phyloP scores from a whole-genome alignment of 768 basidiomycete species.

The Lactarius psammicola region DNA sequence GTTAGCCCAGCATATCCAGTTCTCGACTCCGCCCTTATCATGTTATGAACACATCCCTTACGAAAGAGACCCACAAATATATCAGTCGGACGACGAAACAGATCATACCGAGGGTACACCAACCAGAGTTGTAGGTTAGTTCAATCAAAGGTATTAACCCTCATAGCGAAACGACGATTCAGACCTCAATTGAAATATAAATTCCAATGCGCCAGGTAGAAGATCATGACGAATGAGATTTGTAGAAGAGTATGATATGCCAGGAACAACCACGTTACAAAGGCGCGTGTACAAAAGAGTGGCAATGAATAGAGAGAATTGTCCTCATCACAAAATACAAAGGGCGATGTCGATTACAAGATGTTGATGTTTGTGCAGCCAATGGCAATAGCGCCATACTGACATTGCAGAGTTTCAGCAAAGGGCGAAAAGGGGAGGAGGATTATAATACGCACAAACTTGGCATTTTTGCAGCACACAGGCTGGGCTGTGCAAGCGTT shows the following conservation, averaged over 20 bases:
- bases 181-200: not conserved
- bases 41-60: too few species aligned
- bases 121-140: not conserved
- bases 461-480: not conserved
- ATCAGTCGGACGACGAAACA: too few species aligned
- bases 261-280: not conserved
- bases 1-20: too few species aligned
- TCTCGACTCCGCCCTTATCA: too few species aligned
- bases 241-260: not conserved
- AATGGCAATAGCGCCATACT: not conserved
- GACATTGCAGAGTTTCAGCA: not conserved
- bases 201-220: not conserved
- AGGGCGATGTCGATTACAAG: not conserved
- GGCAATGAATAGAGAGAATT: conserved; percentile 18
- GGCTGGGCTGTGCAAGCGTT: not conserved
- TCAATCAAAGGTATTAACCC: not conserved
- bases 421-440: not conserved
- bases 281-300: conserved; percentile 12
- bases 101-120: not conserved
- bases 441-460: not conserved
- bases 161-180: not conserved
- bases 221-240: not conserved
- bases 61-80: not conserved
- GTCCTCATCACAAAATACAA: not conserved
- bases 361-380: not conserved